Conservation (phyloP, 371 early-diverging fungal species). For the Rhizomucor pusillus region DNA sequence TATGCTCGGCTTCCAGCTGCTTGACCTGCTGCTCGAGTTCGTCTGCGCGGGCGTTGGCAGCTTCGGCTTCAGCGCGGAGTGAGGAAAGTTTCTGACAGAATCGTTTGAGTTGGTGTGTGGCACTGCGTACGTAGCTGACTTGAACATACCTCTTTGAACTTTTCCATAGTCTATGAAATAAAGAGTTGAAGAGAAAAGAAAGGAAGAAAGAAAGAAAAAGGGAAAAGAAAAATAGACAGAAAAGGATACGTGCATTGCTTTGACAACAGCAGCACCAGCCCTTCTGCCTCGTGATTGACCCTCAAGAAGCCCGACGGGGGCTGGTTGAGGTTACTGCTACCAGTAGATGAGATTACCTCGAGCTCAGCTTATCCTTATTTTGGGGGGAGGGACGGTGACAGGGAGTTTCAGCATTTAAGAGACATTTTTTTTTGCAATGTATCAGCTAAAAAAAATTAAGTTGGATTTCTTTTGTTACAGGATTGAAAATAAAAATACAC, state of each 20-base stretch:
- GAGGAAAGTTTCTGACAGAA: slow-evolving; percentile 59
- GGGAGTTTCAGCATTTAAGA: too few relatives aligned
- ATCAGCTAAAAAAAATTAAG: neutral
- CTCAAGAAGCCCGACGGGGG: too few relatives aligned
- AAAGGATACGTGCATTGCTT: neutral
- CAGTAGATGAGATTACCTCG: too few relatives aligned
- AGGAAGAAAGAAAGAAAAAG: neutral
- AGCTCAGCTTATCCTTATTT: too few relatives aligned
- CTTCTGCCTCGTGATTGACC: too few relatives aligned
- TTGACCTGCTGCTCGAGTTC: slow-evolving; percentile 65
- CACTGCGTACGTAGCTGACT: neutral
- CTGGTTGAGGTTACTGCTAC: too few relatives aligned
- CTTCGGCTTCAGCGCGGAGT: slow-evolving; percentile 74
- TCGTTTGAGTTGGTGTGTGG: neutral
- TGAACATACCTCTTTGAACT: slow-evolving; percentile 55
- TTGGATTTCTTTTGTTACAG: too few relatives aligned
- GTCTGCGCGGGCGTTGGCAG: slow-evolving; percentile 64
- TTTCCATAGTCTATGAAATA: slow-evolving; percentile 36
- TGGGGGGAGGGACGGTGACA: too few relatives aligned
- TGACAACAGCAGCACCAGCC: too few relatives aligned
- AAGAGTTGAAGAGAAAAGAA: neutral
- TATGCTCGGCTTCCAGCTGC: slow-evolving; percentile 60
- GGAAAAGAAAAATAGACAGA: slow-evolving; percentile 6
- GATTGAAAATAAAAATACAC: too few relatives aligned
- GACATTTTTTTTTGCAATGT: too few relatives aligned